Conservation (phyloP, 257 asterid genomes). For the Rhazya stricta region DNA sequence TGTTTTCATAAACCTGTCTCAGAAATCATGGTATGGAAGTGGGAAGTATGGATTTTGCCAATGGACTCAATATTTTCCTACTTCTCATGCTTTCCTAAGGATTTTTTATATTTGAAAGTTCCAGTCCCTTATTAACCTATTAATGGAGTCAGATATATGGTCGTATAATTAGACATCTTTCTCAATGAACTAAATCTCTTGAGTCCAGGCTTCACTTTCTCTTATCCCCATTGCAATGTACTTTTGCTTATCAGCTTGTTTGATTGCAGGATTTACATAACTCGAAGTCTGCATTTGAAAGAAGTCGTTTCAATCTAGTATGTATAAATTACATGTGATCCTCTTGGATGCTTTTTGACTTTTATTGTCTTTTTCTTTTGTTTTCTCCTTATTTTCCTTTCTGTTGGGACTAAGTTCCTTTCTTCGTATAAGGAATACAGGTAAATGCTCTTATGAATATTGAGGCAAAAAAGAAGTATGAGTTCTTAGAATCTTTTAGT, state of each 20-base stretch:
- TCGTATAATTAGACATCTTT: background rate
- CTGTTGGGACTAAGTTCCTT: constrained; percentile 25
- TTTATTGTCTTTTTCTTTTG: background rate
- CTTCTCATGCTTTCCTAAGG: background rate
- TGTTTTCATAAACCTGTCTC: background rate
- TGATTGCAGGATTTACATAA: constrained; percentile 80
- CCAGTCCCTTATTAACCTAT: background rate
- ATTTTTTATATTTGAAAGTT: background rate
- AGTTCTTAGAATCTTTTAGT: constrained; percentile 91
- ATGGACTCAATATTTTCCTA: background rate
- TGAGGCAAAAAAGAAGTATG: constrained; percentile 90
- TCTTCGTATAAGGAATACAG: constrained; percentile 60
- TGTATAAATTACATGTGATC: constrained; percentile 23
- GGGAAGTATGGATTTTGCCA: background rate
- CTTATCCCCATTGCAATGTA: background rate
- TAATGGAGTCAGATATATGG: background rate
- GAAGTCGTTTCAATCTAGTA: constrained; percentile 95
- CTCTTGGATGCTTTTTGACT: constrained; percentile 10
- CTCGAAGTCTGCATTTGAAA: constrained; percentile 90
- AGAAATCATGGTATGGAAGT: background rate
- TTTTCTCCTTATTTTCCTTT: too few relatives aligned
- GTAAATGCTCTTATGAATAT: constrained; percentile 75
- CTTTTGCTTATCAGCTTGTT: constrained; percentile 25
- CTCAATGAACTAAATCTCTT: background rate
- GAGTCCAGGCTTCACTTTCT: background rate